Base-by-base conservation (phyloP, 176 grass and related monocot species). In the Musa troglodytarum region DNA sequence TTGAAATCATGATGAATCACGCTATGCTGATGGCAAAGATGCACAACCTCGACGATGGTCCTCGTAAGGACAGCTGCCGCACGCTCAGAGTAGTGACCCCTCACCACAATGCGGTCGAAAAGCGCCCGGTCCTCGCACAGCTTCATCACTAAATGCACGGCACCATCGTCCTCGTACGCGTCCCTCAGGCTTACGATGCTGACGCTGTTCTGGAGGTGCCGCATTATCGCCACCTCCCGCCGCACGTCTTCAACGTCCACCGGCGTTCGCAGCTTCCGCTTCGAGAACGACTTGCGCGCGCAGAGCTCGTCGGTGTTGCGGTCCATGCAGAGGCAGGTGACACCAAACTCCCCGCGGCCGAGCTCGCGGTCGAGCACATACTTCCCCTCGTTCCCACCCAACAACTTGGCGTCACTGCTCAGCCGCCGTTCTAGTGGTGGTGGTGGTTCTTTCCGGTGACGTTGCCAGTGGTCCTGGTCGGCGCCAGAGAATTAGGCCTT, bases 201-300 rank as follows among this genome's bases (percentile, higher is more conserved):
- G 76, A 83, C 19, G 81, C 78, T 92, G 76, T 74, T 78, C 63
- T 89, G 89, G 28, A 96, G 83, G 74, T 96, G 92, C 53, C 85
- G 89, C 92, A 96, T 90, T 85, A 96, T 96, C 54, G 87, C 85
- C 15, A 92, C 92, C 87, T 96, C 92, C 63, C 92, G 86, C 69
- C 92, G 85, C 82, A 96, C 89, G 87, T 96, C 92, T 82, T 96
- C 92, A 6, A 92, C 83, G 82, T 96, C 92, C 24, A 96, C 89
- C 2, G 85, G 85, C 9, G 89, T 96, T 17, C 92, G 85, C 34
- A 96, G 89, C 87, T 92, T 96, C 89, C 89, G 77, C 68, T 96
- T 96, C 54, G 92, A 96, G 87, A 96, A 92, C 80, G 92, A 96
- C 81, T 96, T 96, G 92, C 89, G 92, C 12, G 89, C 92, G 34